Base-by-base conservation (phyloP, 2,329 filamentous ascomycete species). In the Camillea tinctor region DNA sequence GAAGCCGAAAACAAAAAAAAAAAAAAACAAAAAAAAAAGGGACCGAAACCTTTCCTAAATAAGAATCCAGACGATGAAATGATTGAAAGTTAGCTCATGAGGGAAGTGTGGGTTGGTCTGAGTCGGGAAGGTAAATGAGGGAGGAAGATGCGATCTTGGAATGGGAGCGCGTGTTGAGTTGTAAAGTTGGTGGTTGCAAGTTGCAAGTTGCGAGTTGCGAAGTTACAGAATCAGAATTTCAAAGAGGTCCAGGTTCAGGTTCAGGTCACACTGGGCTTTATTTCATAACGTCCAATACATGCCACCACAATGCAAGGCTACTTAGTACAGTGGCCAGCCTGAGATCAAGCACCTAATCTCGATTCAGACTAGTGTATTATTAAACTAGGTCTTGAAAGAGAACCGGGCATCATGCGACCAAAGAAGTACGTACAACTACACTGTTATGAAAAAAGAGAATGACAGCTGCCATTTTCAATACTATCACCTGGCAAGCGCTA, bases 101-200 rank as follows among this genome's bases (percentile, higher is more conserved):
- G 7, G 26, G 8, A 8, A 26, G 24, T 26, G 24, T 26, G 24
- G 24, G 24, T 4, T 26, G 24, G 24, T 8, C 8, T 26, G 19
- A 57, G 57, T 40, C 56, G 59, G 51, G 23, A 23, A 26, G 49
- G 23, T 13, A 50, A 36, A 57, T 44, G 52, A 40, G 54, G 26
- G 54, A 23, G 15, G 44, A 56, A 17, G 21, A 36, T 50, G 19
- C 13, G 50, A 24, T 50, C 21, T 30, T 40, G n/a, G 11, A 30
- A 50, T 30, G 22, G n/a, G 7, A 19, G 40, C 19, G 22, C 21
- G 21, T 17, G 26, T 23, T 44, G 26, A 21, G 36, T 21, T 21
- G 21, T 4, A 56, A 50, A n/a, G 21, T 51, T 21, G 36, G n/a
- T n/a, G 1, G 1, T 44, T 15, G n/a, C 36, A 15, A 17, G 36